Base-by-base conservation (phyloP, 2,329 filamentous ascomycete genomes). In the Paracamarosporium sp. region DNA sequence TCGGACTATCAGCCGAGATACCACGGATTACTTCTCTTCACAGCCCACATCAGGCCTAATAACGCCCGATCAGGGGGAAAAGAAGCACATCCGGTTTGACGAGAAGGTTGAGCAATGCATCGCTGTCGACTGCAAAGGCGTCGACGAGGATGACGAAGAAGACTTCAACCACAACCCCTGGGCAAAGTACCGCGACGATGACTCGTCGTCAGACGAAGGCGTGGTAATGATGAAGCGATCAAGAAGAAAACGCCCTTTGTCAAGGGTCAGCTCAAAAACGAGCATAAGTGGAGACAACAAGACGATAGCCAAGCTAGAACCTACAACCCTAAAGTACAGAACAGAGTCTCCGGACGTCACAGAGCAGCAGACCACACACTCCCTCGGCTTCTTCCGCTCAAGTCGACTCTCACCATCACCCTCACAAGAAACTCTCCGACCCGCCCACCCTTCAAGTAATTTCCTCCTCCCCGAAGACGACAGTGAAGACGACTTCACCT, bases 51-150 rank as follows among this genome's bases (percentile, higher is more conserved):
- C 93, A 0, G 90, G 90, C 67, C 82, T 76, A 82, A 88, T 72
- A 77, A 92, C 86, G 2, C 85, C 86, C 78, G 86, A 80, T 47
- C 70, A 74, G 6, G 77, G 85, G 7, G 89, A 90, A 68, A 86
- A 88, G 69, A 93, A 89, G 59, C 94, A 97, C 74, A 98, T 99
- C 64, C 92, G 96, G 71, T 99, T 99, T 76, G 95, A 97, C 72
- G 91, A 97, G 72, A 91, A 94, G 78, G 95, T 99, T 2, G 89
- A 93, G 74, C 94, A 98, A 74, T 97, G 93, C 74, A 97, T 97
- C 63, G 95, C 95, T 7, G 87, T 99, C 30, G 93, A 98, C 31
- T 85, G 88, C 66, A 96, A 96, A 78, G 88, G 91, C 62, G 89
- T 89, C 24, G 90, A 93, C 46, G 87, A 90, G 27, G 87, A 90